phyloP scores from a whole-genome alignment of 106 monocot species.

The Dendrobium officinale region DNA sequence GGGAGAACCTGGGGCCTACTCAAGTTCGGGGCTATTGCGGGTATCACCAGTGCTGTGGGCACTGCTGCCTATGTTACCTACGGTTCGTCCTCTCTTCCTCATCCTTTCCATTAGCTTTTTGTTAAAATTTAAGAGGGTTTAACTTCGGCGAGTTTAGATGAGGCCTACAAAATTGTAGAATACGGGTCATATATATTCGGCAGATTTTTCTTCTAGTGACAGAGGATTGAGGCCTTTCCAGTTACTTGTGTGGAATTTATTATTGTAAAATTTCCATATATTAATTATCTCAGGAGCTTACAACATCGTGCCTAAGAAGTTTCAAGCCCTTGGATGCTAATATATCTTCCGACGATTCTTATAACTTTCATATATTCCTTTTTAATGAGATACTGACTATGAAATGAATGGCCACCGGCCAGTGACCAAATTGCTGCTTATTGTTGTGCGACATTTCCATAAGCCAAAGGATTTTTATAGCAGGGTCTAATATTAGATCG shows the following conservation, averaged over 20 bases:
- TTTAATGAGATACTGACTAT: background rate
- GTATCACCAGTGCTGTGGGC: constrained; percentile 35
- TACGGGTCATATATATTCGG: background rate
- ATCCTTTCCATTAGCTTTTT: background rate
- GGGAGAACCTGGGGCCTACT: constrained; percentile 23
- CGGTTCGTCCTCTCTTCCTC: constrained; percentile 19
- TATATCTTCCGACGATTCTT: background rate
- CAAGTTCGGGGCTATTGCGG: constrained; percentile 35
- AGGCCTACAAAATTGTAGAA: background rate
- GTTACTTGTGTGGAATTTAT: background rate
- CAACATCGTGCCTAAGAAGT: too few relatives aligned
- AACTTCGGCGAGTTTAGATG: background rate
- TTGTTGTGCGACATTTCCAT: background rate
- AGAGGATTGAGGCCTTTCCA: background rate
- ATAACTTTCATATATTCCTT: background rate
- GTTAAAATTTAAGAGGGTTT: background rate
- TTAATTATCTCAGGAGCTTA: too few relatives aligned
- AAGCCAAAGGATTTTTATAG: background rate
- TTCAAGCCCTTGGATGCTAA: too few relatives aligned
- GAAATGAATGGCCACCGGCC: background rate
- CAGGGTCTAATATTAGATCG: background rate
- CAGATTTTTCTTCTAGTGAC: background rate
- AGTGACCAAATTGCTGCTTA: background rate
- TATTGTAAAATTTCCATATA: background rate
- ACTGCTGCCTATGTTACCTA: constrained; percentile 54